Conservation (phyloP, 345 rosid genomes). For the Murraya koenigii region DNA sequence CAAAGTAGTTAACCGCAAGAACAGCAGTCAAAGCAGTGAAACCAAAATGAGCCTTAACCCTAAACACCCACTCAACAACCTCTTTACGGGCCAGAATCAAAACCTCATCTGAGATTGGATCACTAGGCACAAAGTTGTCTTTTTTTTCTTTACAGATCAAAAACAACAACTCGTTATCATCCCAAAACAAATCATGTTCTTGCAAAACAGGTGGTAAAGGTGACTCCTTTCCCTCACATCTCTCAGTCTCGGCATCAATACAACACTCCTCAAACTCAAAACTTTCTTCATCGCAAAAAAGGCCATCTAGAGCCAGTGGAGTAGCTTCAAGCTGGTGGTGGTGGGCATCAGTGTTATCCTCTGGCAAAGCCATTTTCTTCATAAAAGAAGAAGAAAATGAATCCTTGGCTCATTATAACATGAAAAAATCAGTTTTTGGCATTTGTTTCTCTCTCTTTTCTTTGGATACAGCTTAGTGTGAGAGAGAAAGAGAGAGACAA, state of each 20-base stretch:
- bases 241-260: slow-evolving; percentile 21
- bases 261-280: slow-evolving; percentile 49
- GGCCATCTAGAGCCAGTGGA: slow-evolving; percentile 47
- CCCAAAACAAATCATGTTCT: slow-evolving; percentile 61
- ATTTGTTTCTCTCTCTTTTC: slow-evolving; percentile 5
- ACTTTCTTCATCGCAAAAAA: slow-evolving; percentile 68
- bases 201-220: slow-evolving; percentile 39
- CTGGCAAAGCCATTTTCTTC: slow-evolving; percentile 65
- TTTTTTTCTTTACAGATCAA: slow-evolving; percentile 63
- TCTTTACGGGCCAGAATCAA: slow-evolving; percentile 47
- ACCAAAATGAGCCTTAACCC: slow-evolving; percentile 58
- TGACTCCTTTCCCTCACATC: slow-evolving; percentile 36
- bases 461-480: slow-evolving; percentile 12
- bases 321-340: slow-evolving; percentile 28
- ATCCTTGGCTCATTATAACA: slow-evolving; percentile 54
- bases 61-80: slow-evolving; percentile 71
- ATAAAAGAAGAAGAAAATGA: slow-evolving; percentile 40
- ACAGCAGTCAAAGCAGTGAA: slow-evolving; percentile 63
- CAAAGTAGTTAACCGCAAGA: slow-evolving; percentile 88
- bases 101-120: slow-evolving; percentile 37
- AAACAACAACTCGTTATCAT: slow-evolving; percentile 49
- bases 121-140: slow-evolving; percentile 36
- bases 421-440: slow-evolving; percentile 19
- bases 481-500: slow-evolving; percentile 27
- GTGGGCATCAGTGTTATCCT: slow-evolving; percentile 28